Base-by-base conservation (phyloP, 768 basidiomycete species). In the Amanita rubescens region DNA sequence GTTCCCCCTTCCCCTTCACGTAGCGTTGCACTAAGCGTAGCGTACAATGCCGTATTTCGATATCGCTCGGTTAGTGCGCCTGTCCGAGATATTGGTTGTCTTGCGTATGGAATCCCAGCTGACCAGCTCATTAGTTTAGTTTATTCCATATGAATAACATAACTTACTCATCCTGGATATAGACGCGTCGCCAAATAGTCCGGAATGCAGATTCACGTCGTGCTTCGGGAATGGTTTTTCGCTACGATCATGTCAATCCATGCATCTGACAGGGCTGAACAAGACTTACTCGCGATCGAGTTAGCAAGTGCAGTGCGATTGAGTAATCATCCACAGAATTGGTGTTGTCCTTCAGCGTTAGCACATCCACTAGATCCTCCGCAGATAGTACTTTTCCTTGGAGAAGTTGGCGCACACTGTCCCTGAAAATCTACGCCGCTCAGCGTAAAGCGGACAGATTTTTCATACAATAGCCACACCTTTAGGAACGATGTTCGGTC, bases 151-250 rank as follows among this genome's bases (percentile, higher is more conserved):
- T 15, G 30, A 30, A 24, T 17, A 35, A 14, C 24, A 53, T 17
- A 10, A 47, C 33, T 75, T 67, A 95, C 94, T 96, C 81, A 65
- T 97, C 93, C 48, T 90, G 85, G 49, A 87, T 76, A 63, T 89
- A 95, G 43, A 95, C 79, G 27, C 94, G 76, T 33, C 94, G 79
- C 94, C 94, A 97, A 14, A 90, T 76, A 30, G 81, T 82, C 43
- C 83, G 75, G 62, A 89, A 79, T 3, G 90, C 84, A 22, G 87
- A 81, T 38, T 77, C 62, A 64, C 77, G 78, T 45, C 94, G 76
- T 30, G 79, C 79, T 54, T 84, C 81, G 0, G 93, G 92, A 3
- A 90, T 62, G 49, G 78, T 76, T 86, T 91, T 32, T 33, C 32
- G 27, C 15, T 15, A 45, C 27, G 30, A 14, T 15, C 25, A 25